Evolutionary conservation across 2,329 filamentous ascomycete genomes (phyloP), one percentile per base, ranked within the genome.

Genomic region (Hymenoscyphus scutula): DNA sequence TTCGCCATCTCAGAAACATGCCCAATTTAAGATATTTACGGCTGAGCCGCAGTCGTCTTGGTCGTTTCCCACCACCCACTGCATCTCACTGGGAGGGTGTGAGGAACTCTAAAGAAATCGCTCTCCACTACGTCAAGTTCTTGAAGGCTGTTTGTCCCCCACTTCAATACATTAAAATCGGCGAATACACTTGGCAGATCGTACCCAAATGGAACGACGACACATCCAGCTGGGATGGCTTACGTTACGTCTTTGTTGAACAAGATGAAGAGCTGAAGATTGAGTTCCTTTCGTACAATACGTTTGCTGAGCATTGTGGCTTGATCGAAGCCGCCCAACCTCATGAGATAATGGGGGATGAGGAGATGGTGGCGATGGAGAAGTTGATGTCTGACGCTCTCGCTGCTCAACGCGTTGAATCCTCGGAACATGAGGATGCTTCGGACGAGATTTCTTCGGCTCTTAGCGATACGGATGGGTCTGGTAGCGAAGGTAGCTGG

Each of bases 91-190:
- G 64, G 62, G 25, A 38, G 17, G 58, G 56, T 1, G 23, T 64
- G 2, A 19, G 41, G 6, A 32, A 29, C 6, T 32, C 55, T 3
- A 57, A 55, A 17, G 56, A 62, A 13, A 62, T 67, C 25, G 62
- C 65, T 8, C 54, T 38, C 23, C 41, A 38, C 5, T 65, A 67
- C 45, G 65, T 60, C 10, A 25, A 61, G 23, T 48, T 64, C 17
- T 59, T 64, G 19, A 56, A 64, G 11, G 54, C 34, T 2, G 38
- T 59, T 4, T 67, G 65, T 51, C 60, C 65, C n/a, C 51, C 58
- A 15, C 29, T 67, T 25, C 58, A 62, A 53, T 67, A 56, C 27
- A 59, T 66, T 23, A 37, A 57, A 11, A 64, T 66, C 19, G 53
- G 34, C 5, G 7, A 38, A 13, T 61, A 38, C 25, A 38, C 60